Conservation (phyloP, 2,329 filamentous ascomycete genomes). For the Albophoma yamanashiensis region DNA sequence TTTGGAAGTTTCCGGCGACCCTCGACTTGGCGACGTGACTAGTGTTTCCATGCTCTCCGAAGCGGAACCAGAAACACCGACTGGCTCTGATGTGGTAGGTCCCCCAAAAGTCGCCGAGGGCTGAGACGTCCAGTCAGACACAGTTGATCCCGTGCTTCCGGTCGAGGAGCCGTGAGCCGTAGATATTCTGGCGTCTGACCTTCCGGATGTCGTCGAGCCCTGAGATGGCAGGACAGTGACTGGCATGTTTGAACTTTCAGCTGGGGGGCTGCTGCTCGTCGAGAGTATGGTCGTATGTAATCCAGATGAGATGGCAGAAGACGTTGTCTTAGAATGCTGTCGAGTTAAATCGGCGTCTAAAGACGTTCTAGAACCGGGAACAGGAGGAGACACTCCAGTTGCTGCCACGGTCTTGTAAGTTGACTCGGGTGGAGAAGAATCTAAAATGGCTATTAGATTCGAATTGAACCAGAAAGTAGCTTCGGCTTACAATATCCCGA, state of each 20-base stretch:
- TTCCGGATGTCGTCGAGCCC: not conserved
- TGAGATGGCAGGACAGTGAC: not conserved
- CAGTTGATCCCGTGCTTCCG: not conserved
- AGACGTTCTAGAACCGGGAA: not conserved
- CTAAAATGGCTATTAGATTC: slow-evolving; percentile 1
- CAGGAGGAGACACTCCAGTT: not conserved
- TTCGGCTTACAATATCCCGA: slow-evolving; percentile 5
- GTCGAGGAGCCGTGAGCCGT: not conserved
- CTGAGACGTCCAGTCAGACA: not conserved
- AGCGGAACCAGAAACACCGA: not conserved
- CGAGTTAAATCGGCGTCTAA: not conserved
- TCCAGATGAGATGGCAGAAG: not conserved
- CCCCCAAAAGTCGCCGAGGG: not conserved
- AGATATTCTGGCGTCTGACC: not conserved
- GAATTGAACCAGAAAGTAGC: not conserved
- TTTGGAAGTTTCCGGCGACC: not conserved
- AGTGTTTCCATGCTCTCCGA: not conserved
- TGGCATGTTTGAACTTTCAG: not conserved
- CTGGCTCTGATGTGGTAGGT: not conserved
- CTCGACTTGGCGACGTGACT: not conserved
- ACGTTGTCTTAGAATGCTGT: not conserved
- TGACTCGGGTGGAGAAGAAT: not conserved
- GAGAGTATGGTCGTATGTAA: not conserved
- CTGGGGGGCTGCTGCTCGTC: not conserved
- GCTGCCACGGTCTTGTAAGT: not conserved